These are phyloP conservation scores for Pseudogymnoascus sp. DNA, from an alignment of 2,329 filamentous ascomycete genomes.

Conservation along the genomic window DNA sequence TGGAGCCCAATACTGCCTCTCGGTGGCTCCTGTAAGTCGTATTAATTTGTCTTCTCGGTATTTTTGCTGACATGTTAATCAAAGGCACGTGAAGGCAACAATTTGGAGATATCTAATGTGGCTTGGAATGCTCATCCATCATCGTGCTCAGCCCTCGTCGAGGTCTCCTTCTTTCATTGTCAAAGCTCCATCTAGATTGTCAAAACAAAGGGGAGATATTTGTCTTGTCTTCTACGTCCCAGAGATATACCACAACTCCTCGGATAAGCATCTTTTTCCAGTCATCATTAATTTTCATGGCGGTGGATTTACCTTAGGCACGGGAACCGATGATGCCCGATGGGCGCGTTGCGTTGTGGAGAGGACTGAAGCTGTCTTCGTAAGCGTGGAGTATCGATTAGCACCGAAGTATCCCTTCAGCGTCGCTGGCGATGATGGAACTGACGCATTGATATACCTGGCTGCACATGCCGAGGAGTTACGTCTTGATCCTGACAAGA, in stretches of 20 bases:
- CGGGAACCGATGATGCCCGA: conserved; percentile 53
- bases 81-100: conserved; percentile 22
- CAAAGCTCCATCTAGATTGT: conserved; percentile 25
- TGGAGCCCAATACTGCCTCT: neutral
- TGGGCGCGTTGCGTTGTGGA: conserved; percentile 48
- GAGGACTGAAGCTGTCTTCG: conserved; percentile 46
- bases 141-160: conserved; percentile 25
- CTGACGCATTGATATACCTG: conserved; percentile 55
- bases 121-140: conserved; percentile 28
- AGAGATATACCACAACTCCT: conserved; percentile 27
- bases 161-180: conserved; percentile 26
- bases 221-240: conserved; percentile 37
- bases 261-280: conserved; percentile 30
- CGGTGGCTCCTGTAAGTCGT: neutral
- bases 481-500: conserved; percentile 44
- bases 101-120: conserved; percentile 28
- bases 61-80: neutral
- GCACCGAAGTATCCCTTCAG: conserved; percentile 58
- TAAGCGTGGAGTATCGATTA: conserved; percentile 60
- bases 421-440: conserved; percentile 55
- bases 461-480: conserved; percentile 47
- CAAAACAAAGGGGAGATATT: conserved; percentile 25
- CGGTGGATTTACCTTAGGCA: conserved; percentile 57
- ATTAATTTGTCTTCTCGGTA: neutral
- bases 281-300: conserved; percentile 60